Evolutionary conservation across 371 early-diverging fungal species (phyloP).

Genomic region (Circinella umbellata): DNA sequence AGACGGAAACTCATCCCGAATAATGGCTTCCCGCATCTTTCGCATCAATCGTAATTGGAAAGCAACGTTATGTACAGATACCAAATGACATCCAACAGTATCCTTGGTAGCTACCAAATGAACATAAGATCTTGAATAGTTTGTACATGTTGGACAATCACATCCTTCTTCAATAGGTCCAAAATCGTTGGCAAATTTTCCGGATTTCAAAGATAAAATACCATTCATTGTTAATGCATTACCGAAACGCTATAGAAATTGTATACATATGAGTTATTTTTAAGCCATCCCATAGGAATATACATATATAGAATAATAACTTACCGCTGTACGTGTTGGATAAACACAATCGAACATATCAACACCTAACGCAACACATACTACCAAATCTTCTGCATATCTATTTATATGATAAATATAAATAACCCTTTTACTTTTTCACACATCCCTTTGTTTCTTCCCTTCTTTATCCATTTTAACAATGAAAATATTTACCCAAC

Average conservation of each 20-base stretch:
- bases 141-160: constrained; percentile 85
- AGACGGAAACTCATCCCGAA: constrained; percentile 77
- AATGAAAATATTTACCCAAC: constrained; percentile 70
- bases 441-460: not conserved
- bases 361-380: constrained; percentile 92
- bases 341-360: constrained; percentile 99
- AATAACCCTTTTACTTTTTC: constrained; percentile 22
- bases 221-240: constrained; percentile 87
- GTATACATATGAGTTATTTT: not conserved
- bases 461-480: not conserved
- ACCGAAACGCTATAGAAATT: constrained; percentile 80
- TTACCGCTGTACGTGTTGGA: constrained; percentile 94
- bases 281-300: not conserved
- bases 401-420: constrained; percentile 59
- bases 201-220: constrained; percentile 70
- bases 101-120: constrained; percentile 76
- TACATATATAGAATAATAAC: not conserved
- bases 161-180: constrained; percentile 86
- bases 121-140: constrained; percentile 83
- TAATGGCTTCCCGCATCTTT: constrained; percentile 80
- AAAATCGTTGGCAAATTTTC: constrained; percentile 67
- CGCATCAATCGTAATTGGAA: constrained; percentile 91
- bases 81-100: constrained; percentile 90
- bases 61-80: constrained; percentile 90
- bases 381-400: constrained; percentile 93